Conservation (phyloP, 2,329 filamentous ascomycete genomes). For the Anthostomella pinea region DNA sequence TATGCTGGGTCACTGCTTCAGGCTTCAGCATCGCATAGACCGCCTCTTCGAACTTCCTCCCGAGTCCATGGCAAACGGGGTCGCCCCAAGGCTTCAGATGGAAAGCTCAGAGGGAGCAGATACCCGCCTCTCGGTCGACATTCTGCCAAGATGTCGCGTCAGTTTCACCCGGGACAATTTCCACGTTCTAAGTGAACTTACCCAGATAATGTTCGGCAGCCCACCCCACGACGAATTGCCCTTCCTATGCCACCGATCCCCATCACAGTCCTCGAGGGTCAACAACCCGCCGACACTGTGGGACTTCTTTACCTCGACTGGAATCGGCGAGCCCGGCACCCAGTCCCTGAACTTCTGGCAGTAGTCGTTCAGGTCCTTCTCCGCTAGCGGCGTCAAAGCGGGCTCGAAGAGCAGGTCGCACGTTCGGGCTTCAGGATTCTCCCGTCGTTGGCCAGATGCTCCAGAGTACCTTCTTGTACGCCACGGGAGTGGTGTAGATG, state of each 20-base stretch:
- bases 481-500: slow-evolving; percentile 32
- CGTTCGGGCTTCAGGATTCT: slow-evolving; percentile 42
- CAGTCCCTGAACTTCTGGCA: slow-evolving; percentile 16
- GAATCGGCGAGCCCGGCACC: slow-evolving; percentile 27
- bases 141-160: slow-evolving; percentile 18
- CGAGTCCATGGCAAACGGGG: slow-evolving; percentile 9
- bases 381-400: slow-evolving; percentile 37
- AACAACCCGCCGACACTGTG: slow-evolving; percentile 12
- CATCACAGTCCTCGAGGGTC: slow-evolving; percentile 13
- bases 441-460: slow-evolving; percentile 48
- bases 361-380: slow-evolving; percentile 18
- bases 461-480: slow-evolving; percentile 44
- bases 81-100: slow-evolving; percentile 13
- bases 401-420: slow-evolving; percentile 45
- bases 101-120: slow-evolving; percentile 29
- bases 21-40: slow-evolving; percentile 11
- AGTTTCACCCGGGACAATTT: no score
- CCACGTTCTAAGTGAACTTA: slow-evolving; percentile 33
- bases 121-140: slow-evolving; percentile 34
- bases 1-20: no score
- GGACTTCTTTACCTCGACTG: slow-evolving; percentile 34
- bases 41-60: slow-evolving; percentile 15
- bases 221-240: slow-evolving; percentile 30
- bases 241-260: slow-evolving; percentile 14
- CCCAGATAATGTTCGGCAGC: slow-evolving; percentile 47